Percentiles rank a stretch among this genome's conserved stretches.
These are phyloP conservation scores for Paraglomus brasilianum DNA, from an alignment of 192 early-diverging fungal species.

Conservation along the genomic window DNA sequence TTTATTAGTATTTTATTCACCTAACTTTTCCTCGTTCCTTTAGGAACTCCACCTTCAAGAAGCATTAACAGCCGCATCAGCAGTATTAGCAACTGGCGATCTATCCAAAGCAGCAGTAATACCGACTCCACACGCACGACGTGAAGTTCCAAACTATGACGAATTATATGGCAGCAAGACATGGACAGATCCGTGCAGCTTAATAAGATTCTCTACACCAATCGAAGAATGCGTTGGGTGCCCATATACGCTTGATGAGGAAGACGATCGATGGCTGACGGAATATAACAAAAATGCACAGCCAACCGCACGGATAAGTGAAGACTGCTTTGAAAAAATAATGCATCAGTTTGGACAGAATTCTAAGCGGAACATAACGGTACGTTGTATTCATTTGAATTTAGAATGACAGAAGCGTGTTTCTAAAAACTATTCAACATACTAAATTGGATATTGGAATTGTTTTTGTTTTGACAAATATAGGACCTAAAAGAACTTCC, in stretches of 20 bases:
- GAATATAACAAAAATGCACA: constrained; percentile 43
- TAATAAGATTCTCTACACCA: constrained; percentile 83
- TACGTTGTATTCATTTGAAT: too few relatives aligned
- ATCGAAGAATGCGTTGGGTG: constrained; percentile 87
- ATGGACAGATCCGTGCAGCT: constrained; percentile 72
- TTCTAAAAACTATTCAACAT: too few relatives aligned
- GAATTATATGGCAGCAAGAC: constrained; percentile 61
- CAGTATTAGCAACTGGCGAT: constrained; percentile 58
- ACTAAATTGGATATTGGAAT: too few relatives aligned
- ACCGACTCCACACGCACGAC: constrained; percentile 91
- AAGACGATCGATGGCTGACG: constrained; percentile 71
- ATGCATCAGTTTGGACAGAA: constrained; percentile 77
- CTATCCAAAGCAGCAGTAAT: constrained; percentile 66
- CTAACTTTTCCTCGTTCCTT: constrained; percentile 9
- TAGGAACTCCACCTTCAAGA: constrained; percentile 96
- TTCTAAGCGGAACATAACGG: constrained; percentile 35
- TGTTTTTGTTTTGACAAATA: too few relatives aligned
- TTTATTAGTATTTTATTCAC: constrained; percentile 5
- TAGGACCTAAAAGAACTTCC: constrained; percentile 19
- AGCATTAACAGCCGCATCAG: constrained; percentile 77
- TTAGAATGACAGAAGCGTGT: too few relatives aligned
- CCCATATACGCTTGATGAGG: constrained; percentile 88
- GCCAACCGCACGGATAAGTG: neutral
- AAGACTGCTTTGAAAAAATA: constrained; percentile 57
- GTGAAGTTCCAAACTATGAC: constrained; percentile 63